Conservation (phyloP, 2,329 filamentous ascomycete species). For the Aspergillus uvarum region DNA sequence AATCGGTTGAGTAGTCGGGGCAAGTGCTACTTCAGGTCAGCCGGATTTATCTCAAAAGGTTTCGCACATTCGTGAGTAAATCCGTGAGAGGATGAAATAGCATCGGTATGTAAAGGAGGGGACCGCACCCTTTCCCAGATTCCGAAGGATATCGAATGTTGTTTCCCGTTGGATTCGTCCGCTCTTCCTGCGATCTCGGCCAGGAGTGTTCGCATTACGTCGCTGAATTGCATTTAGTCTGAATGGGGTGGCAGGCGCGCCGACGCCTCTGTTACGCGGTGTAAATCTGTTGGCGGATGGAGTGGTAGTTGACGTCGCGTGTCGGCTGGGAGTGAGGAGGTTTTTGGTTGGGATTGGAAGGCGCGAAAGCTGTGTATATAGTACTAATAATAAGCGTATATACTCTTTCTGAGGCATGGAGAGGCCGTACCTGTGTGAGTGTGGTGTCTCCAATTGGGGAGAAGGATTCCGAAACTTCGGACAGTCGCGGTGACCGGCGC, state of each 20-base stretch:
- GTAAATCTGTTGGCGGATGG: conserved; percentile 37
- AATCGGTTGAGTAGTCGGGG: conserved; percentile 48
- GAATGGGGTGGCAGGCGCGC: conserved; percentile 55
- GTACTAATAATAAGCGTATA: too few species aligned
- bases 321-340: conserved; percentile 39
- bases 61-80: too few species aligned
- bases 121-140: conserved; percentile 51
- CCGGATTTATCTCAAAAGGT: not conserved
- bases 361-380: conserved; percentile 33
- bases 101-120: not conserved
- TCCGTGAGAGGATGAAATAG: not conserved
- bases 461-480: conserved; percentile 18
- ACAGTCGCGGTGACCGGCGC: conserved; percentile 28
- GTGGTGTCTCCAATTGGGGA: conserved; percentile 32
- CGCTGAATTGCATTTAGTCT: conserved; percentile 56
- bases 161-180: conserved; percentile 54
- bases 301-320: conserved; percentile 26
- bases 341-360: conserved; percentile 31
- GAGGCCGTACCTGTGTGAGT: conserved; percentile 25
- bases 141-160: conserved; percentile 54
- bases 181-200: conserved; percentile 51
- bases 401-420: not conserved
- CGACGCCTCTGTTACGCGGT: conserved; percentile 31
- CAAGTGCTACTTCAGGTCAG: conserved; percentile 43
- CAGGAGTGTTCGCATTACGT: conserved; percentile 53